Base-by-base conservation (phyloP, 371 early-diverging fungal genomes). In the Mortierella sp. region DNA sequence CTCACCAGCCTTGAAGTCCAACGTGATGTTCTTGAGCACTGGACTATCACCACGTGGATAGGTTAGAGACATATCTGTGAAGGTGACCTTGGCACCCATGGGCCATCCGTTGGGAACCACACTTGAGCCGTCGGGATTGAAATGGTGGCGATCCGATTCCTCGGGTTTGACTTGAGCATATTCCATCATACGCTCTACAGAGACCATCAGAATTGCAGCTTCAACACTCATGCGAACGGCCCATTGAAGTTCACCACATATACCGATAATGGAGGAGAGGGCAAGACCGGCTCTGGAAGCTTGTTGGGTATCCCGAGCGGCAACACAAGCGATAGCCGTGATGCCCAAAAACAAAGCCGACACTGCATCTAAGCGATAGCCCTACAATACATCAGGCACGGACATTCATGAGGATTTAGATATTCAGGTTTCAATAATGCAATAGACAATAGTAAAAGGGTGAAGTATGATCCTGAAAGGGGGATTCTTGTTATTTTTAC, bases 111-210 rank as follows among this genome's bases (percentile, higher is more conserved):
- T 6, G 17, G 48, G 50, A 47, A 51, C 50, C 54, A 37, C 56
- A 39, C 50, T 50, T 8, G 50, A 30, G 3, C 60, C 60, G 4
- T 60, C 60, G 6, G 60, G 60, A 23, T 50, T 50, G 23, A 50
- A 41, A 14, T 42, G 21, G 30, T 50, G 60, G 24, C 60, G 60
- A 2, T 15, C 41, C 61, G 79, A 83, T 50, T 87, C 88, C 49
- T 60, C 60, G 7, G 80, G 65, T 2, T 72, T 73, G 9, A 84
- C 50, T 17, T 81, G 75, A 17, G 82, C 73, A 68, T 92, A 91
- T 42, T 80, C 84, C 50, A 83, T 67, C 57, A 86, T 81, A 15
- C 57, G 67, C 19, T 79, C 72, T 7, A 84, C 64, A 19, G 63
- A 57, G 24, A 75, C 52, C 55, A 85, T 62, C 2, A 39, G 19